Evolutionary conservation across 306 rosid genomes (phyloP).

Genomic region (Vigna unguiculata): DNA sequence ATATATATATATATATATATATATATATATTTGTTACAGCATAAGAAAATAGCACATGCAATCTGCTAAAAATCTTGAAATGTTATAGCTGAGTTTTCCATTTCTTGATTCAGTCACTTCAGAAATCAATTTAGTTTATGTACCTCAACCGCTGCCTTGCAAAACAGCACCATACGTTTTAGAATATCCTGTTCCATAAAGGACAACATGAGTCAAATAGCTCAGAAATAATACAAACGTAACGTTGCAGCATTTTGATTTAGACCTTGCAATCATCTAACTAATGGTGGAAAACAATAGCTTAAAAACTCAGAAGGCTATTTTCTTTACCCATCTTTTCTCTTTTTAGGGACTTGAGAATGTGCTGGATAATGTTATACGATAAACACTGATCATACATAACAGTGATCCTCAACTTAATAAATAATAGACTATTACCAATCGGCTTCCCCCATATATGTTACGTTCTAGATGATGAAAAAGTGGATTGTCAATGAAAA

Average conservation of each 20-base stretch:
- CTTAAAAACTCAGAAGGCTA: neutral
- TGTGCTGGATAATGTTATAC: neutral
- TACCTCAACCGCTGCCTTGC: conserved; percentile 95
- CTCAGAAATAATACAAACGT: conserved; percentile 30
- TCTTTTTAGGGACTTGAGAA: neutral
- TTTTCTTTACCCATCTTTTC: neutral
- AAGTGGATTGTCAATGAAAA: conserved; percentile 64
- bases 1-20: too few relatives aligned
- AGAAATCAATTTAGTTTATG: conserved; percentile 24
- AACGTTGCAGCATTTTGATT: neutral
- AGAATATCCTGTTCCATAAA: conserved; percentile 75
- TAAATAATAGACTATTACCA: conserved; percentile 52
- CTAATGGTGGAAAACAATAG: neutral
- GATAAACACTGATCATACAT: neutral
- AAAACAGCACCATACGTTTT: conserved; percentile 78
- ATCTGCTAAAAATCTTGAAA: too few relatives aligned
- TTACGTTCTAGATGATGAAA: conserved; percentile 56
- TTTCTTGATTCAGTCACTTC: neutral
- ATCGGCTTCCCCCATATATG: conserved; percentile 75
- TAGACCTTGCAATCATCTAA: conserved; percentile 5
- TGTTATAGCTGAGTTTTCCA: too few relatives aligned
- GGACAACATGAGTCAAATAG: conserved; percentile 32
- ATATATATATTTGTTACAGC: neutral
- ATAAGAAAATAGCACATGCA: too few relatives aligned
- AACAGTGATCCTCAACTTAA: conserved; percentile 33